Evolutionary conservation across 257 asterid genomes (phyloP), one percentile per base, ranked within the genome.

Genomic region (Dorcoceras hygrometricum): DNA sequence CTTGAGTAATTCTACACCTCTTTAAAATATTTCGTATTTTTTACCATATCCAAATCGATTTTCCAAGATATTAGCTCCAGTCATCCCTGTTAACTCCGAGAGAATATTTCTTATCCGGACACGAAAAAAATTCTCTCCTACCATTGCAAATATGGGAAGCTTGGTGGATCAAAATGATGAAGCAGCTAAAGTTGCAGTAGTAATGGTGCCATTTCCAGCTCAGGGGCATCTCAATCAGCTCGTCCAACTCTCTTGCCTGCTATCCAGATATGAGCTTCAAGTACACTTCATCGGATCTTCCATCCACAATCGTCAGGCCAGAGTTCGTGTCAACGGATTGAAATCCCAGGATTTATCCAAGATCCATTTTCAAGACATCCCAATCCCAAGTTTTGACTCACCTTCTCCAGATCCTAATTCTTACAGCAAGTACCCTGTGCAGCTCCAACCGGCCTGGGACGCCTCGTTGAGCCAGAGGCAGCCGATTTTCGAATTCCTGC

Each of bases 171-270:
- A 60, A 25, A 25, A 25, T 67, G 71, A 51, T 29, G 12, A 54
- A 59, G 28, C 16, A 25, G 57, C 31, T 29, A 27, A 63, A 63
- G 63, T 77, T n/a, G 80, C 29, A 2, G 82, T 77, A 0, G 32
- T 79, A 7, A 29, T 75, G 32, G 87, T 82, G 25, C 82, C 84
- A 28, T 55, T 82, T 34, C 79, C 76, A 12, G 84, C 71, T 1
- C 87, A 81, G 29, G 70, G 87, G 34, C 87, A 81, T 72, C 87
- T 81, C 55, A 81, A 81, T 22, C 87, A 81, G 74, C 76, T 78
- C 20, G 62, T 82, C 9, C 87, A 82, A 39, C 73, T 79, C 76
- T 67, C 80, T 29, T 72, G 80, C 73, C 71, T 53, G 23, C 34
- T 79, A 32, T 72, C 83, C 73, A 65, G 73, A 23, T 61, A 66